phyloP scores from a whole-genome alignment of 371 early-diverging fungal species.

The Batrachochytrium dendrobatidis region DNA sequence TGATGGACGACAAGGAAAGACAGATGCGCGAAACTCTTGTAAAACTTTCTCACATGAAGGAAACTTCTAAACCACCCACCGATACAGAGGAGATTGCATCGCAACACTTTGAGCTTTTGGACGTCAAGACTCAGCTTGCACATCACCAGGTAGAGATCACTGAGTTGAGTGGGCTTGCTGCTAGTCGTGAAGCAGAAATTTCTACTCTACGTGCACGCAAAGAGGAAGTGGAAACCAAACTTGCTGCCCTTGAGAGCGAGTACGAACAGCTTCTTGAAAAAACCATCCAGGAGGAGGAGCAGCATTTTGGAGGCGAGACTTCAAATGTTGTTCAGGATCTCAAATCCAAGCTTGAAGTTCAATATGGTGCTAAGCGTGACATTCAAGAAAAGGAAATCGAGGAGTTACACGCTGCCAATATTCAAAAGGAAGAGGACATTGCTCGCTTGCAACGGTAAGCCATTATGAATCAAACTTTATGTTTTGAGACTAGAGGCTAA shows the following conservation, averaged over 20 bases:
- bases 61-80: conserved; percentile 28
- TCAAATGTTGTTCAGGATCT: conserved; percentile 68
- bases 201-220: conserved; percentile 48
- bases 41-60: conserved; percentile 56
- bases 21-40: conserved; percentile 61
- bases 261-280: conserved; percentile 91
- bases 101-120: conserved; percentile 72
- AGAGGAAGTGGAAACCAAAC: conserved; percentile 66
- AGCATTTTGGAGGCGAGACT: conserved; percentile 46
- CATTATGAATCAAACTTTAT: background rate
- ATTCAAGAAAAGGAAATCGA: conserved; percentile 74
- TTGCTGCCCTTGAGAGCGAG: conserved; percentile 69
- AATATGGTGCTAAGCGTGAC: conserved; percentile 69
- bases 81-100: conserved; percentile 60
- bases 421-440: conserved; percentile 65
- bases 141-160: conserved; percentile 62
- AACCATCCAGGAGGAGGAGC: conserved; percentile 87
- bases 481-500: background rate
- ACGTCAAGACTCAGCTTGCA: conserved; percentile 56
- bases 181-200: conserved; percentile 48
- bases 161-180: conserved; percentile 38
- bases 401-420: conserved; percentile 56
- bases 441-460: conserved; percentile 49
- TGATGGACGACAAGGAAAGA: conserved; percentile 68
- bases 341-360: conserved; percentile 76